A percentile compares a stretch with the other conserved stretches of the same genome.
These are phyloP conservation scores for Hemileia vastatrix DNA, from an alignment of 1,284 basidiomycete genomes.

Conservation along the genomic window DNA sequence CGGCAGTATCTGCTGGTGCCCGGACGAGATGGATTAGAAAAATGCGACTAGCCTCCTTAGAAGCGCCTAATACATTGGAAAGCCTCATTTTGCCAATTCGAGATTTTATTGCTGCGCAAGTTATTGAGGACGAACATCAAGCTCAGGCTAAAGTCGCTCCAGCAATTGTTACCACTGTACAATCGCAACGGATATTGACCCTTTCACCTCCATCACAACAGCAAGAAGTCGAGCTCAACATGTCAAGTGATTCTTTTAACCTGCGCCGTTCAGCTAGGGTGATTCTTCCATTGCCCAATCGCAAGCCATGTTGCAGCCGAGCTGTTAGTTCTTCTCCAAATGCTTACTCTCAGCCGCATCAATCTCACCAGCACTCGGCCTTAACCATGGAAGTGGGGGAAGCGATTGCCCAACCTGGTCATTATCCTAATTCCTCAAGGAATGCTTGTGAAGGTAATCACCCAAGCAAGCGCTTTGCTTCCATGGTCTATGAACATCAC, in stretches of 20 bases:
- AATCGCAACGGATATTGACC: background rate
- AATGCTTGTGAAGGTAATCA: background rate
- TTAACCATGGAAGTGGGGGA: no score
- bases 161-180: background rate
- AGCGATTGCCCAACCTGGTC: background rate
- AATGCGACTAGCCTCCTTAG: slow-evolving; percentile 11
- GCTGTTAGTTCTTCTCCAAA: background rate
- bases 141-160: background rate
- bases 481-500: background rate
- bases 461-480: background rate
- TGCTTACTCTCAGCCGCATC: background rate
- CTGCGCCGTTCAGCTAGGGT: slow-evolving; percentile 9
- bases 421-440: background rate
- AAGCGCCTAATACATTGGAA: slow-evolving; percentile 12
- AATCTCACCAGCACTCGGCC: no score
- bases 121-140: slow-evolving; percentile 5
- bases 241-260: slow-evolving; percentile 11
- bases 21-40: slow-evolving; percentile 16
- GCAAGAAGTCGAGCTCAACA: background rate
- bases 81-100: slow-evolving; percentile 13
- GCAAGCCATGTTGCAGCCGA: background rate
- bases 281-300: background rate
- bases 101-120: slow-evolving; percentile 5
- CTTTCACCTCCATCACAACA: background rate
- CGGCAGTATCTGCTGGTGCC: slow-evolving; percentile 4